A percentile compares a stretch with the other conserved stretches of the same genome.
Conservation (phyloP, 2,329 filamentous ascomycete genomes). For the Penicillium concentricum region DNA sequence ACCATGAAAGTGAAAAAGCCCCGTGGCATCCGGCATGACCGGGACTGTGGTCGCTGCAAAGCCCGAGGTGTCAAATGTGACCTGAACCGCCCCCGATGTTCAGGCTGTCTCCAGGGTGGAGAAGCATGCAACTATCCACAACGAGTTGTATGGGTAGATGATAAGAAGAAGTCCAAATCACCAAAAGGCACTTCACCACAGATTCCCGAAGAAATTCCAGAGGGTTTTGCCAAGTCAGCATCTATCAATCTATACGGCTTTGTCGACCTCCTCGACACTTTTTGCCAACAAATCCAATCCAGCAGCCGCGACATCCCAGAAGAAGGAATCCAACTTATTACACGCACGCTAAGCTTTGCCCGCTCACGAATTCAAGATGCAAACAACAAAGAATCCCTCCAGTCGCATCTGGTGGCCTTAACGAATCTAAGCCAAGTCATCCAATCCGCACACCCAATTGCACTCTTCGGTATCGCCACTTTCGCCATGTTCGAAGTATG, state of each 20-base stretch:
- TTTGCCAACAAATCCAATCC: conserved; percentile 26
- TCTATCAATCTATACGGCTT: conserved; percentile 28
- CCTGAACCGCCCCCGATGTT: conserved; percentile 30
- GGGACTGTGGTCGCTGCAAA: conserved; percentile 29
- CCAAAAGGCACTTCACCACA: neutral
- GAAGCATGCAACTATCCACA: conserved; percentile 27
- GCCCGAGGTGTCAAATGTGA: conserved; percentile 30
- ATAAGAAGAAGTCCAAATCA: conserved; percentile 8
- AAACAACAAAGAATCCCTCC: conserved; percentile 21
- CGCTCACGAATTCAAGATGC: conserved; percentile 23
- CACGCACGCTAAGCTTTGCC: conserved; percentile 26
- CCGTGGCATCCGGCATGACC: conserved; percentile 31
- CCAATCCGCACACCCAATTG: conserved; percentile 42
- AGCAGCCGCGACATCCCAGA: conserved; percentile 20
- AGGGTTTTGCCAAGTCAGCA: conserved; percentile 3
- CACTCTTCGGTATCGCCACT: conserved; percentile 45
- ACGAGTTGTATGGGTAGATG: conserved; percentile 27
- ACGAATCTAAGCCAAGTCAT: conserved; percentile 42
- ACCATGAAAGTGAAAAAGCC: conserved; percentile 25
- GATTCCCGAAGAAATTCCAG: neutral
- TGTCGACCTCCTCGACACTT: conserved; percentile 24
- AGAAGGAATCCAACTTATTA: conserved; percentile 25
- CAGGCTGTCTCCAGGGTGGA: conserved; percentile 22
- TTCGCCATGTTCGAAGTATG: conserved; percentile 49
- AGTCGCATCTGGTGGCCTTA: conserved; percentile 35